Evolutionary conservation across 306 rosid species (phyloP).

Genomic region (Quercus variabilis): DNA sequence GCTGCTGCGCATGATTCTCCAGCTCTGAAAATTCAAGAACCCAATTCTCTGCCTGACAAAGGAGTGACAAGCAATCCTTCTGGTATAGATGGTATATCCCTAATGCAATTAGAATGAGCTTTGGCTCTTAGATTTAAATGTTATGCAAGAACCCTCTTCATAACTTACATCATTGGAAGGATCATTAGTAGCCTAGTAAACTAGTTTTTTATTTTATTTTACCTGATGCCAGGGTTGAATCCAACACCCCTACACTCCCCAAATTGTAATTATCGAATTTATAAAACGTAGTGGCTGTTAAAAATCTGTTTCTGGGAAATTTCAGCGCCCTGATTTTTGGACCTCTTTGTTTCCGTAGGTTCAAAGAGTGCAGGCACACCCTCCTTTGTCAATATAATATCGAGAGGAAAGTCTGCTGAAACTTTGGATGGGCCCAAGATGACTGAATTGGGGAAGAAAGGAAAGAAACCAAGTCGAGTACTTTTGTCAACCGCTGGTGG

Average conservation of each 20-base stretch:
- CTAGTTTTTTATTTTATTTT: neutral
- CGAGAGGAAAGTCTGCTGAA: conserved; percentile 51
- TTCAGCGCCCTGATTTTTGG: neutral
- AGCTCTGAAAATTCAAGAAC: conserved; percentile 62
- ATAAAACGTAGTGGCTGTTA: neutral
- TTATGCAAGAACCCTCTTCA: neutral
- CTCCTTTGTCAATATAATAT: conserved; percentile 69
- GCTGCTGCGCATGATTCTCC: conserved; percentile 97
- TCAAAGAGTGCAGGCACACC: conserved; percentile 42
- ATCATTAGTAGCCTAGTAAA: neutral
- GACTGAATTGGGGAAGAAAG: conserved; percentile 78
- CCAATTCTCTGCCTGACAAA: conserved; percentile 25
- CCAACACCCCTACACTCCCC: too few relatives aligned
- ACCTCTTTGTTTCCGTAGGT: conserved; percentile 30
- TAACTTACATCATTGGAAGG: neutral
- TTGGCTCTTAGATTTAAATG: neutral
- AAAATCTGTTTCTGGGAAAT: neutral
- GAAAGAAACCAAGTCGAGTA: conserved; percentile 74
- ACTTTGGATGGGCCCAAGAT: conserved; percentile 48
- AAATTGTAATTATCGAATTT: too few relatives aligned
- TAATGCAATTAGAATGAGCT: neutral
- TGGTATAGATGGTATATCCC: conserved; percentile 42
- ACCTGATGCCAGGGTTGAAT: too few relatives aligned
- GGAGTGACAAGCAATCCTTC: conserved; percentile 32
- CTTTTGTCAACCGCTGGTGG: conserved; percentile 88